A percentile compares a stretch with the other conserved stretches of the same genome.
These are phyloP conservation scores for Boletellus ananas DNA, from an alignment of 768 basidiomycete genomes.

Conservation along the genomic window DNA sequence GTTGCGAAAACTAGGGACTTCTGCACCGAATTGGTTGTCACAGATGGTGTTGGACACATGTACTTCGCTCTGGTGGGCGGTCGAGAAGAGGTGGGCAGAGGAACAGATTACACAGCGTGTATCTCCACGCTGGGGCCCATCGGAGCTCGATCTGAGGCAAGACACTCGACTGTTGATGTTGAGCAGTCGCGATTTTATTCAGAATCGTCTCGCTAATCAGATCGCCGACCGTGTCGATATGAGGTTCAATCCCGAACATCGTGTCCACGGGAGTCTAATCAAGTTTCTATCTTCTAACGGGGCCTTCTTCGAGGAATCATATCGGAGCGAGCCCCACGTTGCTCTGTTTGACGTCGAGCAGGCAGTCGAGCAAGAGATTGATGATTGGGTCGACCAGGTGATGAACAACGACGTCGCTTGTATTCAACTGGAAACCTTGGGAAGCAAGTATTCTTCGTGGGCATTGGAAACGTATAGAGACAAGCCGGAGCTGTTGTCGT, in stretches of 20 bases:
- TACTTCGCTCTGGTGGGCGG: slow-evolving; percentile 7
- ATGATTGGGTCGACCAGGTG: slow-evolving; percentile 31
- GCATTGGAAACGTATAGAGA: slow-evolving; percentile 25
- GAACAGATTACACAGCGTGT: slow-evolving; percentile 27
- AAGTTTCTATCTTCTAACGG: slow-evolving; percentile 14
- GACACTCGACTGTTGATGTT: slow-evolving; percentile 35
- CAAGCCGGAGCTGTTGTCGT: slow-evolving; percentile 38
- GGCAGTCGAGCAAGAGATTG: slow-evolving; percentile 28
- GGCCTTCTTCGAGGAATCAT: slow-evolving; percentile 5
- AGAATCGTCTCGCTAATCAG: slow-evolving; percentile 6
- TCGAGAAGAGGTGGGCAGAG: slow-evolving; percentile 35
- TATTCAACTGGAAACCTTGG: slow-evolving; percentile 17
- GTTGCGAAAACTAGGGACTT: slow-evolving; percentile 33
- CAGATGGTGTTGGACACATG: not conserved
- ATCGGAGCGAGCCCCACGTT: slow-evolving; percentile 7
- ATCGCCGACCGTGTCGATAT: not conserved
- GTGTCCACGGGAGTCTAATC: slow-evolving; percentile 5
- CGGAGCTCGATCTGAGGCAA: slow-evolving; percentile 21
- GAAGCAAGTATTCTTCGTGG: slow-evolving; percentile 23
- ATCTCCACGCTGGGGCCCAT: slow-evolving; percentile 30
- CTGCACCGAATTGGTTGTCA: slow-evolving; percentile 13
- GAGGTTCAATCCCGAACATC: slow-evolving; percentile 1
- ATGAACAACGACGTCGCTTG: slow-evolving; percentile 8
- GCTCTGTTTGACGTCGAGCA: slow-evolving; percentile 37
- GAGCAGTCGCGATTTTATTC: slow-evolving; percentile 28